phyloP scores from a whole-genome alignment of 2,329 filamentous ascomycete species.

The Alternaria arborescens region DNA sequence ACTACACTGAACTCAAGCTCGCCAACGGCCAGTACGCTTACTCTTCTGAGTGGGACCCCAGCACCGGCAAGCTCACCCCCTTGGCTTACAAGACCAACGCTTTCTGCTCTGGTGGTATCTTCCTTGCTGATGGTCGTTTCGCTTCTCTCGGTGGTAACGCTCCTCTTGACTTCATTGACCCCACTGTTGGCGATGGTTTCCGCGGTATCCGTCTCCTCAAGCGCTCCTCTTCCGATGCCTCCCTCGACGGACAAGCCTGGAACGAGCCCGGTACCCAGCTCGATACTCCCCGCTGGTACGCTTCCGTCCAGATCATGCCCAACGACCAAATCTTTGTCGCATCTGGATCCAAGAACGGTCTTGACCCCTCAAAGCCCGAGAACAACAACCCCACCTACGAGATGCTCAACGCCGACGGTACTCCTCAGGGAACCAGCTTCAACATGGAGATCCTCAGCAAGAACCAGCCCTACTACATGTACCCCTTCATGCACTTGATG shows the following conservation, averaged over 20 bases:
- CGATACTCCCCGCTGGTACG: slow-evolving; percentile 67
- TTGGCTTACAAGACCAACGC: slow-evolving; percentile 66
- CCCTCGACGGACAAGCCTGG: slow-evolving; percentile 62
- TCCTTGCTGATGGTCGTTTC: slow-evolving; percentile 65
- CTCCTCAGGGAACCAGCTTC: slow-evolving; percentile 58
- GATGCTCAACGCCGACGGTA: slow-evolving; percentile 61
- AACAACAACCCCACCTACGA: slow-evolving; percentile 73
- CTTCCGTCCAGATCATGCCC: slow-evolving; percentile 66
- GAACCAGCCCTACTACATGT: slow-evolving; percentile 71
- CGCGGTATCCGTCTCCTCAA: slow-evolving; percentile 64
- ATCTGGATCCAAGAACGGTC: slow-evolving; percentile 67
- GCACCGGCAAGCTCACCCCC: slow-evolving; percentile 56
- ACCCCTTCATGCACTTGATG: slow-evolving; percentile 68
- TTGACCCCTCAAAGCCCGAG: slow-evolving; percentile 61
- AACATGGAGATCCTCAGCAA: slow-evolving; percentile 63
- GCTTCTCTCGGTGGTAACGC: slow-evolving; percentile 67
- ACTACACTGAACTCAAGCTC: slow-evolving; percentile 66
- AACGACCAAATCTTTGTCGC: slow-evolving; percentile 67
- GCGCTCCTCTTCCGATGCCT: slow-evolving; percentile 55
- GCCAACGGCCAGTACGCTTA: slow-evolving; percentile 66
- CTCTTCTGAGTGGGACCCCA: slow-evolving; percentile 67
- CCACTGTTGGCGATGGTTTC: slow-evolving; percentile 67
- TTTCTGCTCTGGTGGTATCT: slow-evolving; percentile 68
- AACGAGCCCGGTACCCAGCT: slow-evolving; percentile 65
- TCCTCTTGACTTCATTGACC: slow-evolving; percentile 63